Base-by-base conservation (phyloP, 257 asterid genomes). In the Solanum chiquidenum region DNA sequence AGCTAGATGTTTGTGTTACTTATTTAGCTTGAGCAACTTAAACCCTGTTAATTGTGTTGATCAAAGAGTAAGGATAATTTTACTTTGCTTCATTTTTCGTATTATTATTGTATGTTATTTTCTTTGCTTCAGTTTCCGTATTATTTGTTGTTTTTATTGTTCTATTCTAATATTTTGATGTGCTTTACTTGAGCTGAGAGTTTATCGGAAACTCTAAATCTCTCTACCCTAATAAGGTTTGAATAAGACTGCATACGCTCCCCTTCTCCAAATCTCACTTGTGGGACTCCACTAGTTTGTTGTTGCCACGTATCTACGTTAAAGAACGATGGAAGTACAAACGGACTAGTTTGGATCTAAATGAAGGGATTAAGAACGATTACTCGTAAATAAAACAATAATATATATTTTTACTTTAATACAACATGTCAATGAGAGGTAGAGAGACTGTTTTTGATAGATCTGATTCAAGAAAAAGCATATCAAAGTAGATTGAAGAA, bases 341-440 rank as follows among this genome's bases (percentile, higher is more conserved):
- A 58, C 5, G 27, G 66, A 58, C 66, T 58, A 21, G 66, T 58
- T 58, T 58, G 29, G 69, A 60, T 60, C 69, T 60, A 60, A 60
- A 60, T 23, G 68, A 60, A 60, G 29, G 29, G 69, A 60, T 60
- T 0, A 60, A 23, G 69, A 60, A 23, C 3, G 69, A 23, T 1
- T 60, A 60, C 29, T 60, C 3, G 29, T 60, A 60, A 60, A 8
- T 60, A 23, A 60, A 23, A 4, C 31, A 62, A 9, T n/a, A 62
- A 23, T n/a, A 23, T n/a, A 23, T 62, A 9, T 0, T 9, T 62
- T 62, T 62, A 62, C 71, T 62, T 23, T 62, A 23, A 23, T 18
- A 55, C 64, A 20, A 55, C n/a, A 55, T 55, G n/a, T 1, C 1
- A 0, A 0, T 55, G 18, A n/a, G 33, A n/a, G 69, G 0, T 5